Base-by-base conservation (phyloP, 176 grass and related monocot genomes). In the Aegilops bicornis region DNA sequence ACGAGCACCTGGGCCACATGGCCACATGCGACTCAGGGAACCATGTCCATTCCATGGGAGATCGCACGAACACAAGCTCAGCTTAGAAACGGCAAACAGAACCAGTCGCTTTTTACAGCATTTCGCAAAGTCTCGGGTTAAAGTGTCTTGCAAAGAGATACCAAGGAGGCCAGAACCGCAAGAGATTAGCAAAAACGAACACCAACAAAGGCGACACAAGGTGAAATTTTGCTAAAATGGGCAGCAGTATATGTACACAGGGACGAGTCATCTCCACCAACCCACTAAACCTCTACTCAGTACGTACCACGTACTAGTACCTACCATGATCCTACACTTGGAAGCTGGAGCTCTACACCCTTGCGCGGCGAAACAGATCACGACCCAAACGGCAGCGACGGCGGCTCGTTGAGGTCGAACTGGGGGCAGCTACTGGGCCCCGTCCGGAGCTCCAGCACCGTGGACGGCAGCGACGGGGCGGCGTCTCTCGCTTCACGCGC, bases 371-470 rank as follows among this genome's bases (percentile, higher is more conserved):
- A 9, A 22, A 22, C 31, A 58, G 76, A 81, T 88, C 86, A 85
- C 50, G 81, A 85, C 17, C 89, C 85, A 20, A 56, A 65, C 29
- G 86, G 65, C 78, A 79, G 78, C 67, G 93, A 84, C 7, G 97
- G 87, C 35, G 92, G 97, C 87, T 96, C 87, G 91, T 99, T 99
- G n/a, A 99, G 97, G 85, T 99, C 97, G 86, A 99, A 94, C 47
- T 47, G 15, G 71, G 91, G 90, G 13, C 94, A 81, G 11, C 56
- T 61, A 37, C 39, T 86, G 29, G 81, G 87, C 36, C 84, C 90
- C 8, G 79, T 88, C 27, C 93, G 87, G 37, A 99, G 92, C 36
- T 92, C 94, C 20, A 99, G 83, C 27, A 80, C 90, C 16, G 97
- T 96, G n/a, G 97, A 99, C 29, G 97, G 97, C 33, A 81, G 79